These are phyloP conservation scores for Paramecium biaurelia DNA, from an alignment of 73 alveolate species.

Conservation along the genomic window DNA sequence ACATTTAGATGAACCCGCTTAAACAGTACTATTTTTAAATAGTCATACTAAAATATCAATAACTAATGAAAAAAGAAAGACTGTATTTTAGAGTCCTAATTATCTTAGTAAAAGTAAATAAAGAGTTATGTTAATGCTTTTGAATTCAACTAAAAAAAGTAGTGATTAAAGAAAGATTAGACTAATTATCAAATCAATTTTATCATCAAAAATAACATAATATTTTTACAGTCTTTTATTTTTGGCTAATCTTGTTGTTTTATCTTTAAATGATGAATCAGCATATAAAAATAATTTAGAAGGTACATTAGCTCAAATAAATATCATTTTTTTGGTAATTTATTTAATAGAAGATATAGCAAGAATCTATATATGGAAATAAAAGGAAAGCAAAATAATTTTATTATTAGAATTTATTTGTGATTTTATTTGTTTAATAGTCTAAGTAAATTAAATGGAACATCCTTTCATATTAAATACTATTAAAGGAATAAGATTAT, in stretches of 20 bases:
- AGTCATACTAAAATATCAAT: background rate
- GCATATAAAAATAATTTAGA: background rate
- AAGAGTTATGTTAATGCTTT: background rate
- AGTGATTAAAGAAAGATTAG: background rate
- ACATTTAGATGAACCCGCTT: background rate
- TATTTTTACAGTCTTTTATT: background rate
- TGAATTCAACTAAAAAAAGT: background rate
- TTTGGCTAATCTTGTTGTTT: background rate
- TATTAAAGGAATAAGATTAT: constrained; percentile 8
- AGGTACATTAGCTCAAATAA: background rate
- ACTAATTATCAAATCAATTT: background rate
- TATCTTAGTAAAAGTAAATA: background rate
- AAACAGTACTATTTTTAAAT: background rate
- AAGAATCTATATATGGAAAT: background rate
- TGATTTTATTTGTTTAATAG: background rate
- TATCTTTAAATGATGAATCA: background rate
- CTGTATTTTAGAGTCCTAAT: background rate
- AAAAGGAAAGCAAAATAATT: background rate
- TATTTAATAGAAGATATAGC: constrained; percentile 14
- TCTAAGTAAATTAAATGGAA: background rate
- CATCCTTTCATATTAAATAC: background rate
- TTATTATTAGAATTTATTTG: background rate
- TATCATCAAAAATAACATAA: background rate
- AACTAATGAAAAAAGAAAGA: background rate
- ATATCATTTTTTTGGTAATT: background rate